Percentiles rank a stretch among this genome's conserved stretches.
Conservation (phyloP, 2,329 filamentous ascomycete genomes). For the Curvularia eragrostidis region DNA sequence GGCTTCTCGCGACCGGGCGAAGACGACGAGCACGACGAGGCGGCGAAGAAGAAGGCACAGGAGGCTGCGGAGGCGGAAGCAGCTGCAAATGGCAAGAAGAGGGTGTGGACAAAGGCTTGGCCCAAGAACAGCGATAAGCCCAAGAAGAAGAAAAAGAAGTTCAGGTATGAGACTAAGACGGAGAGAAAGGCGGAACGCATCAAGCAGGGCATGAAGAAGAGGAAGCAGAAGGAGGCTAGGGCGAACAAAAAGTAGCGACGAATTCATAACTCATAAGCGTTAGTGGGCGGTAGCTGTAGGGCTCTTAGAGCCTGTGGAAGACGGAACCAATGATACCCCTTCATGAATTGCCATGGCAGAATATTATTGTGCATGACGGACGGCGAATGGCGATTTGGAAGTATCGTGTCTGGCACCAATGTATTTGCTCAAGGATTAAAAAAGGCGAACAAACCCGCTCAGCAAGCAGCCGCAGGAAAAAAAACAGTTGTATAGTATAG, state of each 20-base stretch:
- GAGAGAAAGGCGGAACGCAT: slow-evolving; percentile 70
- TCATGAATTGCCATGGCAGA: neutral
- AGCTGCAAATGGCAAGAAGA: slow-evolving; percentile 59
- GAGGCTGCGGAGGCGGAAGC: slow-evolving; percentile 38
- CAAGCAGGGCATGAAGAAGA: slow-evolving; percentile 73
- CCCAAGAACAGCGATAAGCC: slow-evolving; percentile 53
- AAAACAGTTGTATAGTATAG: slow-evolving; percentile 39
- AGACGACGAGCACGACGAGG: slow-evolving; percentile 28
- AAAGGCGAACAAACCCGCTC: slow-evolving; percentile 39
- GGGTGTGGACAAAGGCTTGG: slow-evolving; percentile 60
- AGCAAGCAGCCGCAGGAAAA: slow-evolving; percentile 36
- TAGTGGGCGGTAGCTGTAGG: neutral
- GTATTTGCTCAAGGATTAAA: slow-evolving; percentile 44
- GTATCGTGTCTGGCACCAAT: slow-evolving; percentile 24
- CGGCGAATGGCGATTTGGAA: neutral
- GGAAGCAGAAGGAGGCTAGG: slow-evolving; percentile 69
- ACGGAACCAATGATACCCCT: slow-evolving; percentile 13
- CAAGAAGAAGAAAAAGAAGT: slow-evolving; percentile 89
- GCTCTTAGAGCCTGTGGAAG: neutral
- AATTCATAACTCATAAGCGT: neutral
- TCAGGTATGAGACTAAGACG: slow-evolving; percentile 87
- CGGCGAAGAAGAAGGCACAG: slow-evolving; percentile 32
- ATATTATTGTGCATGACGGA: neutral
- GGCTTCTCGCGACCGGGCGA: slow-evolving; percentile 67
- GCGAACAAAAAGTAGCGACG: slow-evolving; percentile 28